Evolutionary conservation across 1,284 basidiomycete genomes (phyloP).

Genomic region (Violaceomyces palustris): DNA sequence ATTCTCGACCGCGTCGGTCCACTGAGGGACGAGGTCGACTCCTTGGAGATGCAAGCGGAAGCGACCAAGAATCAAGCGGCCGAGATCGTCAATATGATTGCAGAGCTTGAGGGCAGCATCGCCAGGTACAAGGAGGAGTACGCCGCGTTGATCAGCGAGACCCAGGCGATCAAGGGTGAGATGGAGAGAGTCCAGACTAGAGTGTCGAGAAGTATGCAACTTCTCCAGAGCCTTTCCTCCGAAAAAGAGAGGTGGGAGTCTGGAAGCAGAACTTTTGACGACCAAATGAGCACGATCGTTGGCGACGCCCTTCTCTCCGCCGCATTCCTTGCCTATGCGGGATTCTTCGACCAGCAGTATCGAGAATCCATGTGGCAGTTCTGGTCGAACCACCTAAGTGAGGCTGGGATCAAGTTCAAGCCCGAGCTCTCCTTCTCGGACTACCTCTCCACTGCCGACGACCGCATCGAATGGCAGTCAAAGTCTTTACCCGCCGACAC

Average conservation of each 20-base stretch:
- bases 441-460: slow-evolving; percentile 94
- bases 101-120: slow-evolving; percentile 88
- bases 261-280: slow-evolving; percentile 91
- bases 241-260: slow-evolving; percentile 92
- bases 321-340: slow-evolving; percentile 92
- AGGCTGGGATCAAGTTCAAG: slow-evolving; percentile 90
- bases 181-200: slow-evolving; percentile 98
- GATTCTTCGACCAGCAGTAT: slow-evolving; percentile 98
- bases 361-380: slow-evolving; percentile 95
- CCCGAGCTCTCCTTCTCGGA: slow-evolving; percentile 85
- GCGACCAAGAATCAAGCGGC: slow-evolving; percentile 86
- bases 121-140: slow-evolving; percentile 95
- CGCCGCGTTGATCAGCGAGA: slow-evolving; percentile 91
- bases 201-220: slow-evolving; percentile 92
- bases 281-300: slow-evolving; percentile 97
- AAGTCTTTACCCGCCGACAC: slow-evolving; percentile 91
- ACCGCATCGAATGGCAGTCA: slow-evolving; percentile 90
- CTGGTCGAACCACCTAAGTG: slow-evolving; percentile 81
- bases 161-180: slow-evolving; percentile 91
- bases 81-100: slow-evolving; percentile 85
- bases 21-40: slow-evolving; percentile 88
- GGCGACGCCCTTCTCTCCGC: slow-evolving; percentile 94
- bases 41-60: slow-evolving; percentile 83
- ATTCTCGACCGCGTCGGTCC: slow-evolving; percentile 97
- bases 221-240: slow-evolving; percentile 89